Evolutionary conservation across 768 basidiomycete genomes (phyloP), one percentile per base, ranked within the genome.

Genomic region (Leccinellum rugosiceps): DNA sequence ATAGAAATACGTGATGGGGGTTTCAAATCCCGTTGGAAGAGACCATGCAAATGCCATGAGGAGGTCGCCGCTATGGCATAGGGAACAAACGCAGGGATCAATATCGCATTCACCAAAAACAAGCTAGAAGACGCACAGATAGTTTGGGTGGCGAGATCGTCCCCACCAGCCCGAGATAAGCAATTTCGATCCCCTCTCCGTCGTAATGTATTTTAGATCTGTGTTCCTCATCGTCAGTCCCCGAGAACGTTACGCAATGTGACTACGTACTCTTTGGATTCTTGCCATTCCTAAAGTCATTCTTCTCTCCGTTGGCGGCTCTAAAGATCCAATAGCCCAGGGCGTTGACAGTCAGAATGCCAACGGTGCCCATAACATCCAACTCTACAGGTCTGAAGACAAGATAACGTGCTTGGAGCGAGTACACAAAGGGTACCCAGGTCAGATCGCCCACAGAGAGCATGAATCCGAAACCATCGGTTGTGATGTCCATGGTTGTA

Each of bases 381-480:
- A 98, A 84, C 59, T 92, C 87, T 32, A 90, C 77, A 15, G 84
- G 94, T 55, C 83, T 82, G 78, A 93, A 95, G n/a, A 87, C 96
- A 59, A 99, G 86, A 74, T 91, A 99, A 51, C 94, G 88, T 1
- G 95, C 92, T 75, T 98, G 95, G 14, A 98, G 84, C 30, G 86
- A 86, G 75, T 98, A 99, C 15, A 85, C 87, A 74, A 98, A 96
- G 11, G 96, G 96, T 11, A 99, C 92, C 90, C 92, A 98, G 19
- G 86, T 74, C 28, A 98, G 82, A 68, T 98, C 94, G 43, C 97
- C 96, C 48, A 96, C 82, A 5, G 93, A 75, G 28, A 99, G 87
- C 97, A 99, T 99, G 81, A 94, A 98, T 7, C 97, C 97, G 66
- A 98, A 98, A 11, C 97, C 97, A 65, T 99, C 97, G 11, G 90